These are phyloP conservation scores for Tylopilus cervinicoccineus DNA, from an alignment of 768 basidiomycete genomes.

Conservation along the genomic window DNA sequence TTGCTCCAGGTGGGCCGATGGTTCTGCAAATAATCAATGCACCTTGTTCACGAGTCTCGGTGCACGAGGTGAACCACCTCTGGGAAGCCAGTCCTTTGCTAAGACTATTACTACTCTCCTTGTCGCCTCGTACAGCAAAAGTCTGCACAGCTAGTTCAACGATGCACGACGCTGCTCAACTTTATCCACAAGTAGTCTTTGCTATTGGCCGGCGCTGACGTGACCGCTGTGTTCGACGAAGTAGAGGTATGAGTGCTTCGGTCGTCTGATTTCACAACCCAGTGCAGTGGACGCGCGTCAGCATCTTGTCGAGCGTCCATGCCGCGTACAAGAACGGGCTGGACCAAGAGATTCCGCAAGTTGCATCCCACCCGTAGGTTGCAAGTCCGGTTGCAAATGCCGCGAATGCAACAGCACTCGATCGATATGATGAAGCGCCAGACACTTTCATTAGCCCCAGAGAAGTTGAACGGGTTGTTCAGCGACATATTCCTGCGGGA, in stretches of 20 bases:
- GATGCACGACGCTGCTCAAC: constrained; percentile 39
- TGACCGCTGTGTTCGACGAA: constrained; percentile 40
- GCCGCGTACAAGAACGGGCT: constrained; percentile 38
- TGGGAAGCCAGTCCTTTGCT: background rate
- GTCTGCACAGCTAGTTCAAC: constrained; percentile 38
- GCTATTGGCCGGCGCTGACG: constrained; percentile 38
- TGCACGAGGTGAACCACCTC: constrained; percentile 43
- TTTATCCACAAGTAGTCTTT: constrained; percentile 39
- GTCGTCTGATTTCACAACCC: background rate
- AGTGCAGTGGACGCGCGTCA: constrained; percentile 13
- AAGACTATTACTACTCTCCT: background rate
- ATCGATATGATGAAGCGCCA: constrained; percentile 26
- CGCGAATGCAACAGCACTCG: constrained; percentile 30
- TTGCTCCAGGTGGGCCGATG: constrained; percentile 40
- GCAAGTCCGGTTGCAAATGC: constrained; percentile 17
- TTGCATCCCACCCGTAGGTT: constrained; percentile 15
- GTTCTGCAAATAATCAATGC: constrained; percentile 42
- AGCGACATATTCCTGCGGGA: constrained; percentile 39
- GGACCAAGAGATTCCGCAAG: constrained; percentile 39
- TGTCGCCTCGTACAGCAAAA: constrained; percentile 34
- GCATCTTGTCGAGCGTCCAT: constrained; percentile 40
- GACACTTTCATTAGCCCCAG: constrained; percentile 37
- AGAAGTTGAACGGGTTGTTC: constrained; percentile 36
- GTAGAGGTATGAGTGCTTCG: constrained; percentile 36
- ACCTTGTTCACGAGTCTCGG: constrained; percentile 42